A percentile compares a stretch with the other conserved stretches of the same genome.
phyloP scores from a whole-genome alignment of 2,329 filamentous ascomycete genomes.

The Microsporum canis region DNA sequence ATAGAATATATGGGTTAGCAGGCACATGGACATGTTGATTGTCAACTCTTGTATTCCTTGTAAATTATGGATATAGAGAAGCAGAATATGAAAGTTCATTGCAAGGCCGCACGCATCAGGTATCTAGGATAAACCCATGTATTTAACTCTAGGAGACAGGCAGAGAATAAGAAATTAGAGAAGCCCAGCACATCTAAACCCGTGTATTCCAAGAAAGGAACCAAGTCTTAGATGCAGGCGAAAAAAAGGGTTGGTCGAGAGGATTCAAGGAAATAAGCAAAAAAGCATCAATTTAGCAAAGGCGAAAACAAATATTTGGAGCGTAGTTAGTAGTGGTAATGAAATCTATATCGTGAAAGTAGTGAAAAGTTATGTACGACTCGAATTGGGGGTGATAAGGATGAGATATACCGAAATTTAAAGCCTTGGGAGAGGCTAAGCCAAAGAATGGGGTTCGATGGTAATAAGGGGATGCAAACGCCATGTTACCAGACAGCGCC shows the following conservation, averaged over 20 bases:
- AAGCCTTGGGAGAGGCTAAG: not conserved
- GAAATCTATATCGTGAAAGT: not conserved
- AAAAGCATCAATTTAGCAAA: slow-evolving; percentile 3
- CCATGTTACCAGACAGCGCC: not conserved
- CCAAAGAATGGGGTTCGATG: not conserved
- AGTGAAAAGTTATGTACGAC: not conserved
- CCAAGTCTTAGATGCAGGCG: not conserved
- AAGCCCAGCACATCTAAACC: not conserved
- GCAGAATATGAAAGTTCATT: not conserved
- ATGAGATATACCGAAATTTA: not conserved
- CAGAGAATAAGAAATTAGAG: not conserved
- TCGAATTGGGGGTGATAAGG: not conserved
- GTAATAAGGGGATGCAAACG: not conserved
- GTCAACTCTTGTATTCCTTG: not conserved
- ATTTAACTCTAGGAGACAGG: not conserved
- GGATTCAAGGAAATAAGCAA: not conserved
- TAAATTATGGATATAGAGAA: not conserved
- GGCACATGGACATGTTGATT: not conserved
- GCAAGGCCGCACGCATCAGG: not conserved
- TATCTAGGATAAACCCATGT: not conserved
- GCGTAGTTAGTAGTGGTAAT: not conserved
- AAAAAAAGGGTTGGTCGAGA: not conserved
- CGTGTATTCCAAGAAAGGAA: not conserved
- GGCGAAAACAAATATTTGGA: slow-evolving; percentile 12
- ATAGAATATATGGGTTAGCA: not conserved